Evolutionary conservation across 2,329 filamentous ascomycete genomes (phyloP).

Genomic region (Nemania bipapillata): DNA sequence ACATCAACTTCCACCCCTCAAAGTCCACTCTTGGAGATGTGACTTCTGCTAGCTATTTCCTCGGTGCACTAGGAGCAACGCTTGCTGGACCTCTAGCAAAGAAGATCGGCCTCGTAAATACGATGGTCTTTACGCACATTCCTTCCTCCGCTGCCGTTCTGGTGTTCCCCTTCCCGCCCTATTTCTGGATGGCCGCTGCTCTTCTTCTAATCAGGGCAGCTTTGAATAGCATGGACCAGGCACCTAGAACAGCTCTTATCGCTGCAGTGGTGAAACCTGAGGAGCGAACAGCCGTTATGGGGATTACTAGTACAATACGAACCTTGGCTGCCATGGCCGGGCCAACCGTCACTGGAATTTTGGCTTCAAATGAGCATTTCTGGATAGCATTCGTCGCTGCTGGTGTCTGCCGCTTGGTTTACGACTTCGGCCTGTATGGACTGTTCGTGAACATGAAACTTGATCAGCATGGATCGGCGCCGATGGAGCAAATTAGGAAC

Average conservation of each 20-base stretch:
- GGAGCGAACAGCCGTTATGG: slow-evolving; percentile 76
- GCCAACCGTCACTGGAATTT: slow-evolving; percentile 65
- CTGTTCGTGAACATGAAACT: slow-evolving; percentile 70
- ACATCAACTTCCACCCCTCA: slow-evolving; percentile 64
- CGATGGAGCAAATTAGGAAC: slow-evolving; percentile 23
- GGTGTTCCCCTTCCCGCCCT: slow-evolving; percentile 66
- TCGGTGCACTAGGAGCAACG: slow-evolving; percentile 64
- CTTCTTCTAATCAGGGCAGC: slow-evolving; percentile 69
- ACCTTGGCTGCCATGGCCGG: slow-evolving; percentile 68
- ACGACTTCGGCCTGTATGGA: slow-evolving; percentile 68
- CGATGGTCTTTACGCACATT: slow-evolving; percentile 71
- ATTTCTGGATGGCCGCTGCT: slow-evolving; percentile 62
- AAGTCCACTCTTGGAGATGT: slow-evolving; percentile 71
- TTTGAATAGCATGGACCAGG: slow-evolving; percentile 76
- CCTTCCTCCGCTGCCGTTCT: slow-evolving; percentile 71
- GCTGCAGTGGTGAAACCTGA: slow-evolving; percentile 72
- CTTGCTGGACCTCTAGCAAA: slow-evolving; percentile 69
- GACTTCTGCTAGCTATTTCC: slow-evolving; percentile 64
- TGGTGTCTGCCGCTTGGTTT: slow-evolving; percentile 63
- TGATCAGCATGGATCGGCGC: slow-evolving; percentile 56
- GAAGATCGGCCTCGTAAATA: slow-evolving; percentile 70
- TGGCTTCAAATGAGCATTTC: slow-evolving; percentile 65
- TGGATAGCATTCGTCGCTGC: slow-evolving; percentile 72
- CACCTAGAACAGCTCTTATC: slow-evolving; percentile 72
- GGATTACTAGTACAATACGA: slow-evolving; percentile 70